phyloP scores from a whole-genome alignment of 192 early-diverging fungal genomes.

The Backusella psychrophila region DNA sequence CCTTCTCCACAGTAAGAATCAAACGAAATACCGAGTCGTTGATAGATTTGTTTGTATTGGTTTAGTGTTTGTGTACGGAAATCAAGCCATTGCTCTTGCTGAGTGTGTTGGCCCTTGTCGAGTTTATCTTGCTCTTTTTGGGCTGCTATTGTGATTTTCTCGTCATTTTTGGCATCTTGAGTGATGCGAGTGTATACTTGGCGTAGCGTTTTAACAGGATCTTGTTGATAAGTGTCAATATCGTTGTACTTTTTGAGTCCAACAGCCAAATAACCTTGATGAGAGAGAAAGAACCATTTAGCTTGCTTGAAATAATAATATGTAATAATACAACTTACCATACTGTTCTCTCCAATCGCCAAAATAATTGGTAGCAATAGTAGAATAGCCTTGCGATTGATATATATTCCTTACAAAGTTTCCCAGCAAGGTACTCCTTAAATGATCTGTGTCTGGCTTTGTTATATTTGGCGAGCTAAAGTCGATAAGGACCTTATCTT shows the following conservation, averaged over 20 bases:
- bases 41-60: conserved; percentile 77
- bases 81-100: conserved; percentile 49
- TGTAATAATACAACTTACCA: conserved; percentile 45
- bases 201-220: conserved; percentile 49
- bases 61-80: conserved; percentile 79
- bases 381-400: conserved; percentile 76
- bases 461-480: conserved; percentile 95
- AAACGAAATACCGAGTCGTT: conserved; percentile 77
- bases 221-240: conserved; percentile 43
- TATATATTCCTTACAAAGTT: conserved; percentile 75
- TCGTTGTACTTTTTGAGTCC: conserved; percentile 66
- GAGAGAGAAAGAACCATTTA: too few relatives aligned
- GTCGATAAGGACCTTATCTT: conserved; percentile 79
- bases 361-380: conserved; percentile 86
- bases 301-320: too few relatives aligned
- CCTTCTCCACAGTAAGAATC: conserved; percentile 84
- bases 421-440: conserved; percentile 92
- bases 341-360: conserved; percentile 99
- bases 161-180: conserved; percentile 53
- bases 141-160: conserved; percentile 45
- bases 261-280: conserved; percentile 69
- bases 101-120: neutral
- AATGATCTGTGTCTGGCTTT: conserved; percentile 92
- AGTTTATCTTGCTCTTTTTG: neutral
- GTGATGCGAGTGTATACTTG: conserved; percentile 84